These are phyloP conservation scores for Sambucus nigra DNA, from an alignment of 129 eudicot genomes.

Conservation along the genomic window DNA sequence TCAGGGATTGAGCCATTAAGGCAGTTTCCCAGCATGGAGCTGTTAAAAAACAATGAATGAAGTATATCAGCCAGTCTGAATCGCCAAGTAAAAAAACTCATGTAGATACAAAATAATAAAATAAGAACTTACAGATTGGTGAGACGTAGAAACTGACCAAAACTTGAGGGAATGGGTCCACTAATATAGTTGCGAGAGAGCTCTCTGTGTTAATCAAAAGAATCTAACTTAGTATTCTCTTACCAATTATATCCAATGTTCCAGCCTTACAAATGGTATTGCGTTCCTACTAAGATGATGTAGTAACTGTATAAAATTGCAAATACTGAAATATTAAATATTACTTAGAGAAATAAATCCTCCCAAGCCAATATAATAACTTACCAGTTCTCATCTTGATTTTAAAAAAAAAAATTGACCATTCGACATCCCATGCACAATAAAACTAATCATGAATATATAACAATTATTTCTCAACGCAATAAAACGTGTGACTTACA, in stretches of 20 bases:
- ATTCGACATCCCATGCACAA: not conserved
- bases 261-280: not conserved
- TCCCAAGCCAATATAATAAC: too few relatives aligned
- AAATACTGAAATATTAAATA: too few relatives aligned
- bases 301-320: too few relatives aligned
- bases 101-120: not conserved
- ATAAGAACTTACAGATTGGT: constrained; percentile 45
- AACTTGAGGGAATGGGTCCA: constrained; percentile 61
- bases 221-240: too few relatives aligned
- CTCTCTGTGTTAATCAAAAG: constrained; percentile 41
- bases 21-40: constrained; percentile 68
- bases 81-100: not conserved
- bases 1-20: constrained; percentile 62
- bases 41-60: constrained; percentile 17
- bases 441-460: not conserved
- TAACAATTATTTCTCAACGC: not conserved
- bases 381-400: too few relatives aligned
- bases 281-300: too few relatives aligned
- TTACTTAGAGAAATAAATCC: not conserved
- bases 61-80: constrained; percentile 5
- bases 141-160: constrained; percentile 49
- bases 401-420: not conserved
- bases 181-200: constrained; percentile 57
- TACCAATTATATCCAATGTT: too few relatives aligned
- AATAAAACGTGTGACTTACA: constrained; percentile 41